phyloP scores from a whole-genome alignment of 192 early-diverging fungal genomes.

The Umbelopsis sp. region DNA sequence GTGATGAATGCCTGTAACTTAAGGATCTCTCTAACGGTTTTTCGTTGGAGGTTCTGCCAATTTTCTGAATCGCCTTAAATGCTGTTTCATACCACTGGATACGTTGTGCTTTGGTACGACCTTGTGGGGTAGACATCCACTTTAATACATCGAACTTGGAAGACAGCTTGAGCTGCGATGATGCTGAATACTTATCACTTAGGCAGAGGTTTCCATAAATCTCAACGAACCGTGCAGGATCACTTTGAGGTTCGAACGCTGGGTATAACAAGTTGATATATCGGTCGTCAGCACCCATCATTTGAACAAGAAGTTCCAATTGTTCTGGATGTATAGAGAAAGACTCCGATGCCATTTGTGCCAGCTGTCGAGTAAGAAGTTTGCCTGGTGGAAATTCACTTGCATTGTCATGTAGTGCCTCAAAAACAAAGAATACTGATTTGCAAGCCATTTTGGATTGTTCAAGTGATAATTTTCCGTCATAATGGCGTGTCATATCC shows the following conservation, averaged over 20 bases:
- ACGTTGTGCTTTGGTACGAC: background rate
- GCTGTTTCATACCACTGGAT: background rate
- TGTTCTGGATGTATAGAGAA: background rate
- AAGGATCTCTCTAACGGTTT: background rate
- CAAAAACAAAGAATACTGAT: slow-evolving; percentile 4
- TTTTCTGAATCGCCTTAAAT: slow-evolving; percentile 8
- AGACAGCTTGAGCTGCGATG: background rate
- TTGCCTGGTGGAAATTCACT: slow-evolving; percentile 6
- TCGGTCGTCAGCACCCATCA: background rate
- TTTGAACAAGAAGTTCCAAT: background rate
- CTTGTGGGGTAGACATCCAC: background rate
- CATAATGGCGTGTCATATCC: background rate
- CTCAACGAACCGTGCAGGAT: background rate
- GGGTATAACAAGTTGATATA: background rate
- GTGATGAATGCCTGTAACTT: background rate
- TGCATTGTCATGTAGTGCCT: slow-evolving; percentile 1
- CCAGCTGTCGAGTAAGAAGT: background rate
- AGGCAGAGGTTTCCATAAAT: background rate
- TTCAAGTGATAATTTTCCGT: background rate
- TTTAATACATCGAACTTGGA: background rate
- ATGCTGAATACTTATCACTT: background rate
- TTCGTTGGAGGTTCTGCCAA: slow-evolving; percentile 5
- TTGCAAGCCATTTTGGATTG: background rate
- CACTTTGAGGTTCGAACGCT: background rate
- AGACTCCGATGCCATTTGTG: slow-evolving; percentile 2